These are phyloP conservation scores for Geotrichum europaeum DNA, from an alignment of 1,139 yeast genomes.

Conservation along the genomic window DNA sequence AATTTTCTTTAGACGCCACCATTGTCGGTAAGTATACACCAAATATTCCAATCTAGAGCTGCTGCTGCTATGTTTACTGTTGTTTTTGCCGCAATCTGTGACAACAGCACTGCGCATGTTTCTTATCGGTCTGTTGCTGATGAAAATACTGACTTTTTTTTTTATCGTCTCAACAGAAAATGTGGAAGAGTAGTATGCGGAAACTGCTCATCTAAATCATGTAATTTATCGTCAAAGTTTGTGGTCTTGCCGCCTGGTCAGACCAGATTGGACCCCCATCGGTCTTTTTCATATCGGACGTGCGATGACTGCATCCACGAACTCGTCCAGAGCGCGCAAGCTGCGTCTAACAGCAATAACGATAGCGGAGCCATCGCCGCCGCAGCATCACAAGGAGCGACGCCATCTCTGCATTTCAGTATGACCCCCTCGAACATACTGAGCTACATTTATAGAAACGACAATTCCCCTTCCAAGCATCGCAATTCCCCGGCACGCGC, in stretches of 20 bases:
- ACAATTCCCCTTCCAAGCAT: neutral
- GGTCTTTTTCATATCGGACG: conserved; percentile 49
- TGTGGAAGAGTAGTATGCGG: conserved; percentile 78
- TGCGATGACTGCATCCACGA: conserved; percentile 68
- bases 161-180: conserved; percentile 34
- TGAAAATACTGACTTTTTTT: conserved; percentile 14
- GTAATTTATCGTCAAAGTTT: conserved; percentile 44
- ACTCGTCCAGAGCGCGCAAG: conserved; percentile 29
- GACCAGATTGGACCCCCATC: conserved; percentile 42
- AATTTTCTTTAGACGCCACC: conserved; percentile 76
- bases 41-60: too few species aligned
- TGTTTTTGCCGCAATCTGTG: neutral
- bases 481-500: neutral
- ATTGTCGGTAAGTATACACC: conserved; percentile 29
- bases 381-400: neutral
- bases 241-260: conserved; percentile 46
- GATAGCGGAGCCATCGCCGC: neutral
- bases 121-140: neutral
- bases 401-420: too few species aligned
- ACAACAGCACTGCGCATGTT: neutral
- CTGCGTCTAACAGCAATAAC: neutral
- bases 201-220: conserved; percentile 48
- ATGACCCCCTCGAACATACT: neutral
- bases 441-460: neutral
- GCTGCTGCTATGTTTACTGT: too few species aligned